These are phyloP conservation scores for Tolypocladium endophyticum DNA, from an alignment of 2,329 filamentous ascomycete genomes.

Conservation along the genomic window DNA sequence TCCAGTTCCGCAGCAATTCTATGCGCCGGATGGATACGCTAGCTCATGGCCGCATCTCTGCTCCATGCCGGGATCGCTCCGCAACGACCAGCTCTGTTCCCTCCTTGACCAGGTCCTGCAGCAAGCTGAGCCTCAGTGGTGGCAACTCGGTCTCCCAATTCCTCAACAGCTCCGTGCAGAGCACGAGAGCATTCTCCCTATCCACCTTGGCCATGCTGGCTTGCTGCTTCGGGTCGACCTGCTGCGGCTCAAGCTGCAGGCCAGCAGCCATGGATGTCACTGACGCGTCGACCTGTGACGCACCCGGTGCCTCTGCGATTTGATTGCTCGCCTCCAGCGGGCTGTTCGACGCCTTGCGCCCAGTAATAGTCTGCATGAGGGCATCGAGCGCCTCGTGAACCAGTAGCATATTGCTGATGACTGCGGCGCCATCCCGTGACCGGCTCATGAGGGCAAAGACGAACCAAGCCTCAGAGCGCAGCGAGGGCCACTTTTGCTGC, in stretches of 20 bases:
- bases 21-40: neutral
- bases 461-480: conserved; percentile 53
- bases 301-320: conserved; percentile 7
- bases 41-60: neutral
- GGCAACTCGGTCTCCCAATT: conserved; percentile 30
- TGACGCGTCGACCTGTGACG: conserved; percentile 7
- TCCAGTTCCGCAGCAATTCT: neutral
- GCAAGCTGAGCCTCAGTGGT: conserved; percentile 23
- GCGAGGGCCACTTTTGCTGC: conserved; percentile 47
- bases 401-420: conserved; percentile 32
- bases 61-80: conserved; percentile 4
- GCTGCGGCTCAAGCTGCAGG: conserved; percentile 34
- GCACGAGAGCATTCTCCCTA: conserved; percentile 49
- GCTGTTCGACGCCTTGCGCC: conserved; percentile 18
- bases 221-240: conserved; percentile 30
- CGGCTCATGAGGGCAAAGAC: conserved; percentile 50
- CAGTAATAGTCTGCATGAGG: conserved; percentile 39
- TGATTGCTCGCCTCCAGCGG: conserved; percentile 7
- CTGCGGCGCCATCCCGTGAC: conserved; percentile 34
- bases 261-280: conserved; percentile 16
- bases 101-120: conserved; percentile 37
- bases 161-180: conserved; percentile 44
- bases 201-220: conserved; percentile 40
- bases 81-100: conserved; percentile 35
- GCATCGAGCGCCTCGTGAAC: conserved; percentile 30